phyloP scores from a whole-genome alignment of 768 basidiomycete species.

The Tubosaeta brunneosetosa region DNA sequence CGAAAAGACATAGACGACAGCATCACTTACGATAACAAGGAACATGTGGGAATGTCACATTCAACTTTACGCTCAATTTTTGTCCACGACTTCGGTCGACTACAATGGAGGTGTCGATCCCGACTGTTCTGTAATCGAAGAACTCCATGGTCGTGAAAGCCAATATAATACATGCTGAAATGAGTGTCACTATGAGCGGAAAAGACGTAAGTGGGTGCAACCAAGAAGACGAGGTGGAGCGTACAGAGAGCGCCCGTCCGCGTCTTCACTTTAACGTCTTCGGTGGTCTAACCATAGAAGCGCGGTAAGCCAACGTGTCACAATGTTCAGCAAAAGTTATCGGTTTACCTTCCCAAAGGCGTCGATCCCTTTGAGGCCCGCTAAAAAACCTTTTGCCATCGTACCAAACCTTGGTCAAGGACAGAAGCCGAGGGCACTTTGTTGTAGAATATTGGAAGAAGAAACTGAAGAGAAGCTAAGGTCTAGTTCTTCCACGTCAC shows the following conservation, averaged over 20 bases:
- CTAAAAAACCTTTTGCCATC: constrained; percentile 80
- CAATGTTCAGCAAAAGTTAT: neutral
- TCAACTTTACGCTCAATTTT: constrained; percentile 86
- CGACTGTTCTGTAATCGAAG: constrained; percentile 86
- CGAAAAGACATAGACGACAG: neutral
- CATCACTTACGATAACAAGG: constrained; percentile 87
- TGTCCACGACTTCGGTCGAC: constrained; percentile 96
- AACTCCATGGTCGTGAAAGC: constrained; percentile 92
- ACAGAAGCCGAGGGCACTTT: neutral
- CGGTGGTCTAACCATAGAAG: constrained; percentile 68
- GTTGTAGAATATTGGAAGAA: neutral
- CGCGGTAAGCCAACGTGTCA: constrained; percentile 12
- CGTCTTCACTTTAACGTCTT: constrained; percentile 99
- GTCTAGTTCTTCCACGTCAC: constrained; percentile 11
- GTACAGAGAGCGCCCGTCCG: constrained; percentile 85
- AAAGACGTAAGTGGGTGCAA: constrained; percentile 7
- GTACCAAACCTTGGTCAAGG: constrained; percentile 17
- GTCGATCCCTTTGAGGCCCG: constrained; percentile 84
- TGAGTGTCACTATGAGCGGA: constrained; percentile 67
- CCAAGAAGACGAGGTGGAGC: constrained; percentile 25
- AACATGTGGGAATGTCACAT: constrained; percentile 93
- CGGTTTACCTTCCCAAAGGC: constrained; percentile 93
- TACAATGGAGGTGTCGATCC: constrained; percentile 84
- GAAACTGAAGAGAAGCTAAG: neutral
- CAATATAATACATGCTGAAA: constrained; percentile 89